A percentile compares a stretch with the other conserved stretches of the same genome.
phyloP scores from a whole-genome alignment of 192 early-diverging fungal species.

The Chytriomyces hyalinus region DNA sequence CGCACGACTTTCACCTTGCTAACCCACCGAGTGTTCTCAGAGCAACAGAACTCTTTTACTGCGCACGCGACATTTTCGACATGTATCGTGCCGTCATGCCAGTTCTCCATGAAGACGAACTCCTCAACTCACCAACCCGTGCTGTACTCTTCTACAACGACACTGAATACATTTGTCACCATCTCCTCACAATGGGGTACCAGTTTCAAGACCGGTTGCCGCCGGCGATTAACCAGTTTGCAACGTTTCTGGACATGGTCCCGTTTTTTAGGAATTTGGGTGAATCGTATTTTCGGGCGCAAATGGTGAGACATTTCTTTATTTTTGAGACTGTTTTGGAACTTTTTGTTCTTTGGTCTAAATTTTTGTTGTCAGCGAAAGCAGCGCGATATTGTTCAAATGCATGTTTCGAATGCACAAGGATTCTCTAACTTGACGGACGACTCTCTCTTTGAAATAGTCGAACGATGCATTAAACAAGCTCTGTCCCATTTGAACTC shows the following conservation, averaged over 20 bases:
- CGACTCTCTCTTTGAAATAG: constrained; percentile 53
- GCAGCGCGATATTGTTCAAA: constrained; percentile 57
- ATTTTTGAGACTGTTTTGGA: background rate
- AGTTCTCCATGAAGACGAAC: constrained; percentile 60
- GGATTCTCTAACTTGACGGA: constrained; percentile 43
- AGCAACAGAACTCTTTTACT: constrained; percentile 36
- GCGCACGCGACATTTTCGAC: constrained; percentile 56
- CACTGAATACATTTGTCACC: constrained; percentile 59
- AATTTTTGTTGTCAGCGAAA: constrained; percentile 49
- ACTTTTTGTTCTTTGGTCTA: background rate
- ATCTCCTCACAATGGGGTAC: constrained; percentile 51
- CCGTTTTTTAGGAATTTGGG: constrained; percentile 56
- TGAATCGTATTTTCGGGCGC: constrained; percentile 56
- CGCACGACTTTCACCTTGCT: background rate
- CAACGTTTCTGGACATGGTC: constrained; percentile 60
- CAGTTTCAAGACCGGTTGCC: constrained; percentile 52
- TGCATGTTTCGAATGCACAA: constrained; percentile 44
- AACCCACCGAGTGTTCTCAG: constrained; percentile 10
- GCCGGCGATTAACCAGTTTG: constrained; percentile 39
- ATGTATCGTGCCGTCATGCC: constrained; percentile 70
- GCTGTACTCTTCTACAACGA: constrained; percentile 73
- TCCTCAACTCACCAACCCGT: constrained; percentile 55
- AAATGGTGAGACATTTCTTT: constrained; percentile 51
- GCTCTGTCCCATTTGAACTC: constrained; percentile 53
- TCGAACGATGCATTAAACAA: constrained; percentile 58